Percentiles rank a stretch among this genome's conserved stretches.
Conservation (phyloP, 164 flowering plant genomes). For the Umbilicus rupestris region DNA sequence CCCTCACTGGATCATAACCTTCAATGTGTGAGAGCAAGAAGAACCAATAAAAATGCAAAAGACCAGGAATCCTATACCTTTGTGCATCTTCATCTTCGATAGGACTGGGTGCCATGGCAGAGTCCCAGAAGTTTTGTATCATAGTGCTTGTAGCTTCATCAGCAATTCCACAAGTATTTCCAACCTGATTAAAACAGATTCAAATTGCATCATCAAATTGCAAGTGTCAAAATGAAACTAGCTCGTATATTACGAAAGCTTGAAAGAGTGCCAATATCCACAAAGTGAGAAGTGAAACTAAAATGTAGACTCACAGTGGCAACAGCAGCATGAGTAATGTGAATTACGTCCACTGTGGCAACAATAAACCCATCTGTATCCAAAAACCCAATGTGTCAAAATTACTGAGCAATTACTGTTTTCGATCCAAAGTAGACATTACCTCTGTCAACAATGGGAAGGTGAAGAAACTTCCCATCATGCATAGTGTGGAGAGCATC, state of each 20-base stretch:
- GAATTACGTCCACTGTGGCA: slow-evolving; percentile 84
- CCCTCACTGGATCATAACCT: slow-evolving; percentile 49
- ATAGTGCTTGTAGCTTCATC: slow-evolving; percentile 59
- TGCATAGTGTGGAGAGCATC: slow-evolving; percentile 98
- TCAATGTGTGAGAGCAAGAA: slow-evolving; percentile 10
- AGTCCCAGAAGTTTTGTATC: slow-evolving; percentile 97
- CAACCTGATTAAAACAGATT: slow-evolving; percentile 40
- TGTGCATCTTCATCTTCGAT: slow-evolving; percentile 67
- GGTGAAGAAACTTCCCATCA: slow-evolving; percentile 95
- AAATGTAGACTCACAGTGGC: slow-evolving; percentile 56
- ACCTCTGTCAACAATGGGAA: slow-evolving; percentile 93
- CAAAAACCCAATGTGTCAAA: not conserved
- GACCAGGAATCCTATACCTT: slow-evolving; percentile 30
- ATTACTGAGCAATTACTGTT: too few relatives aligned
- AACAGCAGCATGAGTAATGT: slow-evolving; percentile 87
- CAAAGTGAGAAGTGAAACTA: too few relatives aligned
- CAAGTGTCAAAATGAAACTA: not conserved
- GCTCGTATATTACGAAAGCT: too few relatives aligned
- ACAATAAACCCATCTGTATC: slow-evolving; percentile 65
- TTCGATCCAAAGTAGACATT: slow-evolving; percentile 3
- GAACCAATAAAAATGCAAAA: not conserved
- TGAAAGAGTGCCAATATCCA: too few relatives aligned
- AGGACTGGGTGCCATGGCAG: slow-evolving; percentile 71
- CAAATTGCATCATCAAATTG: not conserved
- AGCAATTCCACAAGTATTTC: slow-evolving; percentile 48